Evolutionary conservation across 176 grass and related monocot genomes (phyloP).

Genomic region (Paspalum notatum): DNA sequence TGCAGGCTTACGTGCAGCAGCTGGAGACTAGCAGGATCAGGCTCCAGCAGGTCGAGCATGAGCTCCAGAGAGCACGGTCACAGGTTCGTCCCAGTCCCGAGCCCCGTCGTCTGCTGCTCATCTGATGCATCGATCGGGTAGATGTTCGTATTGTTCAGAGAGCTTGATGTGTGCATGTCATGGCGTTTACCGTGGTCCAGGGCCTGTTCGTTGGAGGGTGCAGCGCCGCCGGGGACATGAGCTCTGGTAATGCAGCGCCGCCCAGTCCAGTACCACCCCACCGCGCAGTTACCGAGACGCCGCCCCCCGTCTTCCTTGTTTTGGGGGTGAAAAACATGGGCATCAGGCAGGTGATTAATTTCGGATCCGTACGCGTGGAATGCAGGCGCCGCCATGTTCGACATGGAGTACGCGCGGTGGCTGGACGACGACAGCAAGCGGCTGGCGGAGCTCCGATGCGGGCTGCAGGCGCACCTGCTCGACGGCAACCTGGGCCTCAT

Average conservation of each 20-base stretch:
- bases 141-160: background rate
- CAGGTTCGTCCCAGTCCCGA: conserved; percentile 60
- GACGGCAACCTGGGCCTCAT: conserved; percentile 70
- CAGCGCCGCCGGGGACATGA: conserved; percentile 63
- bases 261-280: background rate
- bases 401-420: conserved; percentile 94
- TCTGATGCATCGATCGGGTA: background rate
- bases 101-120: conserved; percentile 16
- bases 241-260: conserved; percentile 66
- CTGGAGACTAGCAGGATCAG: conserved; percentile 89
- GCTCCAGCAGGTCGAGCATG: conserved; percentile 93
- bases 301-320: background rate
- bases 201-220: conserved; percentile 86
- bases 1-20: conserved; percentile 95
- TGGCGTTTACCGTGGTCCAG: conserved; percentile 50
- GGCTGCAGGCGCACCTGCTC: conserved; percentile 72
- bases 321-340: conserved; percentile 1
- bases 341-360: background rate
- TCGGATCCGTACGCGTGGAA: background rate
- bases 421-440: conserved; percentile 78
- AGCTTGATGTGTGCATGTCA: conserved; percentile 13
- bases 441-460: conserved; percentile 60
- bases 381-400: conserved; percentile 84
- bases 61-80: conserved; percentile 82
- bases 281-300: background rate